Base-by-base conservation (phyloP, 2,329 filamentous ascomycete genomes). In the Fusarium longipes region DNA sequence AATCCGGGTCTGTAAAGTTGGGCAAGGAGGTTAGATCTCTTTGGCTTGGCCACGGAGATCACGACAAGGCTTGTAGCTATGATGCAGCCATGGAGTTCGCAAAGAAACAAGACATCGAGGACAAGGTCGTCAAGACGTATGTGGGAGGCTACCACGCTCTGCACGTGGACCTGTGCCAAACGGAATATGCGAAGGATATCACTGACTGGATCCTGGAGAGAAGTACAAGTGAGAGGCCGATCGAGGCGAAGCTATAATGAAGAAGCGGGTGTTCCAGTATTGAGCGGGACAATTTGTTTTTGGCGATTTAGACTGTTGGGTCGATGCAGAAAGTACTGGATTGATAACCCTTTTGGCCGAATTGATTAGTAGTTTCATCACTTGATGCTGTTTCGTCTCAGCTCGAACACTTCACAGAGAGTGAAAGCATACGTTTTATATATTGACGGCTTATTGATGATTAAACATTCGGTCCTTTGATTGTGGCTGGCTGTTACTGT, bases 91-190 rank as follows among this genome's bases (percentile, higher is more conserved):
- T 87, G 79, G 83, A 80, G 57, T 92, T 91, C 78, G 87, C 89
- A 62, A 85, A 89, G 22, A 73, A 78, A 20, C 80, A 86, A 67
- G 80, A 84, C 25, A 77, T 91, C 8, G 80, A 84, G 70, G 93
- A 96, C 77, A 91, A 88, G 74, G 85, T 84, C 65, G 89, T 93
- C 74, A 91, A 87, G 81, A 79, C 82, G 20, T 97, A 96, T 76
- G 87, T 91, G 29, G 93, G 91, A 11, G 91, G 86, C 75, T 93
- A 88, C 76, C 94, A 97, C 79, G 90, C 92, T 80, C 77, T 92
- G 67, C 89, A 91, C 74, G 81, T 84, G 2, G 89, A 92, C 58
- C 75, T 80, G 10, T 84, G 81, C 57, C 84, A 82, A 73, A 81
- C 85, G 57, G 80, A 83, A 67, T 87, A 86, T 67, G 82, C 80